Base-by-base conservation (phyloP, 2,329 filamentous ascomycete species). In the Colletotrichum sp. region DNA sequence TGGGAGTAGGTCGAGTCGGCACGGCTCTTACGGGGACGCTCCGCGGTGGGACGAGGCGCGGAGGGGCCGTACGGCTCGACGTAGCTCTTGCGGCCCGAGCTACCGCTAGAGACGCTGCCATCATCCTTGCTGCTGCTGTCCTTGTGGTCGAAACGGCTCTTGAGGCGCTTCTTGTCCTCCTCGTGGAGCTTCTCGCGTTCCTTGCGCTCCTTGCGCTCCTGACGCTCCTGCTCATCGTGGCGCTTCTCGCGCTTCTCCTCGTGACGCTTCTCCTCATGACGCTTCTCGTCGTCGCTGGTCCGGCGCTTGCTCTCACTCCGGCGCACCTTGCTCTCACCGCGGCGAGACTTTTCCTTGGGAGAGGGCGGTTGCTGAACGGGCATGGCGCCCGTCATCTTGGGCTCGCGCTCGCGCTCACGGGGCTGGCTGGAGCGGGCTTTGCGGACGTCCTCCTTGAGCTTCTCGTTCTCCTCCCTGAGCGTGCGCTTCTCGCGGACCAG, bases 171-270 rank as follows among this genome's bases (percentile, higher is more conserved):
- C 78, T 84, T 84, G 67, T 83, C 82, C 34, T 79, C 81, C 71
- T 81, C 80, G 72, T 80, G 78, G n/a, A 22, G 43, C n/a, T 52
- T 52, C 43, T 30, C 56, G n/a, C 36, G 36, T 13, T 82, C 82
- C 70, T 79, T 78, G 39, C 78, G 76, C 18, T 76, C 71, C 72
- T 80, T 78, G 15, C 66, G 74, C 62, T 62, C 34, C 34, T 79
- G 75, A 15, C 66, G 74, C 62, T 62, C 36, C 34, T 79, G 76
- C 52, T 39, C 64, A 32, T 85, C 85, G 75, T 86, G 84, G 30
- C 85, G 83, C 68, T 80, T 80, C 30, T 82, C 82, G 68, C 86
- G 81, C 16, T 85, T 83, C 61, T 84, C 83, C 77, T 83, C 84
- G 66, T 83, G 82, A 39, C 36, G 36, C 34, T 79, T 78, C 76